Evolutionary conservation across 1,139 yeast species (phyloP).

Genomic region (Blastobotrys aristatus): DNA sequence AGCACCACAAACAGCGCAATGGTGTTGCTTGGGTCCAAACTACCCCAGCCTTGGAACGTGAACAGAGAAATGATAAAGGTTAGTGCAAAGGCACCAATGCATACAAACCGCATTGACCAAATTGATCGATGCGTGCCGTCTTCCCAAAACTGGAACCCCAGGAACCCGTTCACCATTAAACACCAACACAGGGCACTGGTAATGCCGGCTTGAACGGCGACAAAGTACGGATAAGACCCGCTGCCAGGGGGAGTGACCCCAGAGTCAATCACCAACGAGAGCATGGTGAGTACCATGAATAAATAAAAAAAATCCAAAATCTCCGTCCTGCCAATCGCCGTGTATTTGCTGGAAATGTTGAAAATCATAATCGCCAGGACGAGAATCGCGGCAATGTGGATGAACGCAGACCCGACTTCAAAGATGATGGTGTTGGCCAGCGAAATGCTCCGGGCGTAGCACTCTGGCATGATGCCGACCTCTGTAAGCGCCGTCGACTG

Average conservation of each 20-base stretch:
- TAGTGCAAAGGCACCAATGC: slow-evolving; percentile 51
- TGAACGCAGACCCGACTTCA: slow-evolving; percentile 84
- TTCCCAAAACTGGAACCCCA: slow-evolving; percentile 89
- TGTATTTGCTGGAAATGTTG: slow-evolving; percentile 75
- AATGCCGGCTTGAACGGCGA: slow-evolving; percentile 70
- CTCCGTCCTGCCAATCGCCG: slow-evolving; percentile 90
- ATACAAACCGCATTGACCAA: slow-evolving; percentile 48
- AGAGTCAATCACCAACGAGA: slow-evolving; percentile 76
- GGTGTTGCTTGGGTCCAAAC: slow-evolving; percentile 45
- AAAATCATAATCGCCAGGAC: slow-evolving; percentile 68
- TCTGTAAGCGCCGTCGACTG: slow-evolving; percentile 31
- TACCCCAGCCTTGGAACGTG: slow-evolving; percentile 69
- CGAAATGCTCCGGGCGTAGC: slow-evolving; percentile 83
- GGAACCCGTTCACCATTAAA: slow-evolving; percentile 64
- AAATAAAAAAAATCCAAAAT: slow-evolving; percentile 70
- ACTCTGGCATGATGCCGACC: slow-evolving; percentile 63
- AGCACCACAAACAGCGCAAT: slow-evolving; percentile 61
- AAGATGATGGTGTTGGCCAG: slow-evolving; percentile 88
- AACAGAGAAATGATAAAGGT: slow-evolving; percentile 63
- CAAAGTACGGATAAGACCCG: slow-evolving; percentile 70
- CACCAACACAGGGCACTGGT: slow-evolving; percentile 67
- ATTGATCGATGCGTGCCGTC: slow-evolving; percentile 75
- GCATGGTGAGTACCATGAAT: slow-evolving; percentile 51
- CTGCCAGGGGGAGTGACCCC: slow-evolving; percentile 91
- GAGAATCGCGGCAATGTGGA: slow-evolving; percentile 68